These are phyloP conservation scores for Aspergillus nomiae DNA, from an alignment of 2,329 filamentous ascomycete genomes.

Conservation along the genomic window DNA sequence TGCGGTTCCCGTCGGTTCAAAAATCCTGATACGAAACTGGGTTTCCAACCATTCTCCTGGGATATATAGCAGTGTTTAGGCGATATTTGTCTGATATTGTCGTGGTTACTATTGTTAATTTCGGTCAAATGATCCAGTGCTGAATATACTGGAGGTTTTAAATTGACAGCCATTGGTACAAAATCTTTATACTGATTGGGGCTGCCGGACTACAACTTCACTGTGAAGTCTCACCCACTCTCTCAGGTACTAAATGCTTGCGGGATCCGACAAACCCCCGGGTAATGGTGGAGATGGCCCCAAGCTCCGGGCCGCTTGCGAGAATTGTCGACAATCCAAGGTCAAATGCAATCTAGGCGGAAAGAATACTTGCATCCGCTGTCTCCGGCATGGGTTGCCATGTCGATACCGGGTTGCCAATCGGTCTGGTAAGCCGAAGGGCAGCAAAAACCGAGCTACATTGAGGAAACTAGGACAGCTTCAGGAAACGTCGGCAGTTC, in stretches of 20 bases:
- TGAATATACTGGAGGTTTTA: neutral
- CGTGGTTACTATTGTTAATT: neutral
- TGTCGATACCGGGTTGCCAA: slow-evolving; percentile 43
- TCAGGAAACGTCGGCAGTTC: slow-evolving; percentile 30
- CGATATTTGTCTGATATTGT: slow-evolving; percentile 3
- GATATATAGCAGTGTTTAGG: slow-evolving; percentile 19
- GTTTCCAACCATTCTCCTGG: slow-evolving; percentile 17
- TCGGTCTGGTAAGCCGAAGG: slow-evolving; percentile 43
- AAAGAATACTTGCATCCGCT: slow-evolving; percentile 40
- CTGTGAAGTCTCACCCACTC: neutral
- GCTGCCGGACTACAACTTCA: neutral
- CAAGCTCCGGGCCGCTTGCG: slow-evolving; percentile 41
- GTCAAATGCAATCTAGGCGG: slow-evolving; percentile 42
- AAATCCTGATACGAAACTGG: slow-evolving; percentile 31
- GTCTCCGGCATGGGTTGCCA: slow-evolving; percentile 39
- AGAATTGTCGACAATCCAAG: slow-evolving; percentile 43
- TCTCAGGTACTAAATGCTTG: slow-evolving; percentile 27
- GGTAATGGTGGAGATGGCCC: slow-evolving; percentile 31
- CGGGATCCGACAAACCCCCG: slow-evolving; percentile 23
- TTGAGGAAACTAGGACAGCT: slow-evolving; percentile 39
- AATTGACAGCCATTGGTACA: neutral
- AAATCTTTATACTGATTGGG: neutral
- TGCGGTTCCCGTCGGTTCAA: slow-evolving; percentile 34
- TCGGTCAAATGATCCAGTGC: neutral
- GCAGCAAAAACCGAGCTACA: slow-evolving; percentile 42